Base-by-base conservation (phyloP, 129 eudicot species). In the Cynara cardunculus region DNA sequence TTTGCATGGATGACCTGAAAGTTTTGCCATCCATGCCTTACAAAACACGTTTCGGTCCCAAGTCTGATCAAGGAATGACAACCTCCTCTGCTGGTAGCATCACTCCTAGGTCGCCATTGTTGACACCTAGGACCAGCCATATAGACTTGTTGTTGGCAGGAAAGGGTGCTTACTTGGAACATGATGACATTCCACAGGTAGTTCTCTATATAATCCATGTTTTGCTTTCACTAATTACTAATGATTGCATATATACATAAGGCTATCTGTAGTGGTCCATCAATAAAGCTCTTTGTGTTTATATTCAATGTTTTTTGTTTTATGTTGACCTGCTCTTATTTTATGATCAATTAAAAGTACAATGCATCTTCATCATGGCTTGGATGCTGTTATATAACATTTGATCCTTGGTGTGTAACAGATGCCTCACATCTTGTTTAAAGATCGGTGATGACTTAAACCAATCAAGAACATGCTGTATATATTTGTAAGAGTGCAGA, bases 1-100 rank as follows among this genome's bases (percentile, higher is more conserved):
- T 76, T 34, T 85, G 75, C 34, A 83, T 90, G 87, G 99, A 95
- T 78, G 97, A 95, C 34, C 78, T 90, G 69, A 95, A 92, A 86
- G 87, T 88, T 73, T 79, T 89, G 71, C 89, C 94, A 69, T 84
- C 94, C 34, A 85, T 90, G 92, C 90, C 98, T 27, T 88, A 97
- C 80, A 96, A 79, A 84, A 93, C 97, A 16, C 93, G 99, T 21
- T 93, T 96, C 74, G 99, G 99, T 34, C 99, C 99, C 24, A 95
- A 89, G 81, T 95, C 97, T 71, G 97, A 95, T 80, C 97, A 92
- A 68, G 99, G 97, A 73, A 90, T 95, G 97, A 89, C 98, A 22
- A 88, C 97, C 16, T 96, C 99, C 56, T 96, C 98, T 71, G 99
- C 94, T 22, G 99, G 97, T 69, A 96, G 98, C 84, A 89, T 93